Evolutionary conservation across 176 grass and related monocot genomes (phyloP), one percentile per base, ranked within the genome.

Genomic region (Triticum dicoccoides): DNA sequence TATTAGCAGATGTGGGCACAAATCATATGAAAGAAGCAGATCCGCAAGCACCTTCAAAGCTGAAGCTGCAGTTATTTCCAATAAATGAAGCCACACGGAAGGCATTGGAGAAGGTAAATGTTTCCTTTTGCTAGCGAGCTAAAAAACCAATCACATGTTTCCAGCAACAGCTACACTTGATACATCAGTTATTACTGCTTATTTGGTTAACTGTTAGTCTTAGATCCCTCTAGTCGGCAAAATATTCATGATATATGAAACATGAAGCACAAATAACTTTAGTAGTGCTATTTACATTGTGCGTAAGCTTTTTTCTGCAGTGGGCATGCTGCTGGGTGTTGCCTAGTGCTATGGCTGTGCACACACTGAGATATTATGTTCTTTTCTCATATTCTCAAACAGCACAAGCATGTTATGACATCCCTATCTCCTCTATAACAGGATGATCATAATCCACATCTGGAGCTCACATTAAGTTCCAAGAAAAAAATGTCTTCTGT

Each of bases 51-150:
- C 87, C 88, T 84, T 63, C 90, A 21, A 99, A 99, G 78, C 78
- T 99, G 38, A 99, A 99, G 89, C 85, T 99, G 69, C 97, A 96
- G 83, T 80, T 99, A 81, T 99, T 94, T 96, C 97, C 97, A 72
- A 91, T 96, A 92, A 94, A 94, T 90, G 97, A 99, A 82, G 89
- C 88, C 82, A 99, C 94, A 71, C 85, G 90, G 25, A 94, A 92
- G 79, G 86, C 94, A 69, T 92, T 99, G 35, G 94, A 96, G 90
- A 99, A 96, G 92, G 97, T 99, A 96, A 52, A 52, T 41, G 37
- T 84, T 14, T 87, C 15, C 73, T 85, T 80, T 83, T 67, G 61
- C 68, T 80, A 75, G 47, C 76, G 79, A 73, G 18, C 42, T 73
- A 45, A 81, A 58, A 85, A 58, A 65, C 41, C 72, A 69, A 67